phyloP scores from a whole-genome alignment of 371 early-diverging fungal genomes.

The Mortierella sp. region DNA sequence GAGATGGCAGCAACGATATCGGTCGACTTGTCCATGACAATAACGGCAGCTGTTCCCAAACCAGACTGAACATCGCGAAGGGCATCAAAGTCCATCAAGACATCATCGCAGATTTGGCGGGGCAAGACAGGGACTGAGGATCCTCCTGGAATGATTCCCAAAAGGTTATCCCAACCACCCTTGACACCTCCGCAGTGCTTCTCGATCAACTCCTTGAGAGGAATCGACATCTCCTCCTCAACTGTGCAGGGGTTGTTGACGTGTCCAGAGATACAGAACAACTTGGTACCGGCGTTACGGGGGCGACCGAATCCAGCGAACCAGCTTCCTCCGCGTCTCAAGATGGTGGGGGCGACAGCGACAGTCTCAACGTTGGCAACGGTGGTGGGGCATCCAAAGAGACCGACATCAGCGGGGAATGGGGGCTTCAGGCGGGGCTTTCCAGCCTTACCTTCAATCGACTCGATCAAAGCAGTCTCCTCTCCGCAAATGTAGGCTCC shows the following conservation, averaged over 20 bases:
- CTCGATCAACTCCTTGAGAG: conserved; percentile 94
- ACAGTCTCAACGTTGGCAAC: conserved; percentile 99
- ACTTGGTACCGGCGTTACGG: conserved; percentile 96
- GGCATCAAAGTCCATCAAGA: conserved; percentile 98
- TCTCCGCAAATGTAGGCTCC: conserved; percentile 99
- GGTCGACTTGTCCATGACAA: conserved; percentile 98
- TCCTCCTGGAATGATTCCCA: conserved; percentile 98
- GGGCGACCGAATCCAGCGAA: conserved; percentile 95
- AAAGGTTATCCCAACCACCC: conserved; percentile 98
- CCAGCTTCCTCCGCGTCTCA: conserved; percentile 94
- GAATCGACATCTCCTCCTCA: conserved; percentile 99
- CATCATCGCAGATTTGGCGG: conserved; percentile 89
- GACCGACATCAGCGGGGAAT: conserved; percentile 98
- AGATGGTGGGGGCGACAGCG: conserved; percentile 97
- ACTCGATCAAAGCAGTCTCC: conserved; percentile 98
- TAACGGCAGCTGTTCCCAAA: conserved; percentile 96
- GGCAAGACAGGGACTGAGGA: conserved; percentile 96
- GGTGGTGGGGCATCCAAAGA: conserved; percentile 98
- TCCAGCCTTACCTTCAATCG: conserved; percentile 97
- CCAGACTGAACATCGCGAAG: conserved; percentile 95
- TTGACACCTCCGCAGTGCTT: conserved; percentile 97
- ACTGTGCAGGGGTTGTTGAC: conserved; percentile 98
- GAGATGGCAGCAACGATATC: conserved; percentile 95
- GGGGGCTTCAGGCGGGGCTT: conserved; percentile 99
- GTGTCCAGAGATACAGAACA: conserved; percentile 97